phyloP scores from a whole-genome alignment of 192 early-diverging fungal genomes.

The Rhizophagus sp. region DNA sequence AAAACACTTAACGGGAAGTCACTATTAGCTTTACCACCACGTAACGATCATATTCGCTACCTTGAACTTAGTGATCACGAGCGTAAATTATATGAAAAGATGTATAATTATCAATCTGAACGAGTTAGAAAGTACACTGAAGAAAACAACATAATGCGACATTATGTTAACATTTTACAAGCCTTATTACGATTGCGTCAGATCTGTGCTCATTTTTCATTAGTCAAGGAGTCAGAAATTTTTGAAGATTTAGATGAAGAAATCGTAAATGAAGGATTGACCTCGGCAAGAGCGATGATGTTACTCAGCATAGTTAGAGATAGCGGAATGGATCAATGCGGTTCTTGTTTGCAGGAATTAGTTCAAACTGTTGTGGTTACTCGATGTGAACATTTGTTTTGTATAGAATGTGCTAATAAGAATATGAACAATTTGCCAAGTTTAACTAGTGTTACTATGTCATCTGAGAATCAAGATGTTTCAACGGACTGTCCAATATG shows the following conservation, averaged over 20 bases:
- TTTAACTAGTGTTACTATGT: slow-evolving; percentile 33
- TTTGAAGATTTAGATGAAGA: slow-evolving; percentile 35
- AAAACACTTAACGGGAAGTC: slow-evolving; percentile 77
- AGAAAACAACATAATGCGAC: slow-evolving; percentile 64
- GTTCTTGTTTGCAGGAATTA: slow-evolving; percentile 33
- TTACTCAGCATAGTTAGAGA: slow-evolving; percentile 37
- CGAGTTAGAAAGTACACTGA: slow-evolving; percentile 57
- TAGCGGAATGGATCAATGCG: slow-evolving; percentile 42
- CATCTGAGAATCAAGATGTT: slow-evolving; percentile 33
- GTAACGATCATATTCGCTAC: slow-evolving; percentile 56
- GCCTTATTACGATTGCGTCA: slow-evolving; percentile 48
- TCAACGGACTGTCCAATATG: slow-evolving; percentile 50
- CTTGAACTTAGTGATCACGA: slow-evolving; percentile 66
- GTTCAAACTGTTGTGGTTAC: slow-evolving; percentile 36
- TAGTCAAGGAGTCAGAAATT: slow-evolving; percentile 34
- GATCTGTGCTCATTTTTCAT: slow-evolving; percentile 42
- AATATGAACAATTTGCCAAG: slow-evolving; percentile 32
- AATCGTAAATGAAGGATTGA: slow-evolving; percentile 34
- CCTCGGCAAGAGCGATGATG: slow-evolving; percentile 31
- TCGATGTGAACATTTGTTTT: slow-evolving; percentile 43
- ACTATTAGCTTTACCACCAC: slow-evolving; percentile 75
- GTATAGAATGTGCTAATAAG: slow-evolving; percentile 41
- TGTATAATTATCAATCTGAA: slow-evolving; percentile 62
- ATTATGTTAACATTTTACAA: slow-evolving; percentile 71
- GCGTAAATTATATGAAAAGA: slow-evolving; percentile 66